Conservation (phyloP, 768 basidiomycete genomes). For the Podaxis sp. region DNA sequence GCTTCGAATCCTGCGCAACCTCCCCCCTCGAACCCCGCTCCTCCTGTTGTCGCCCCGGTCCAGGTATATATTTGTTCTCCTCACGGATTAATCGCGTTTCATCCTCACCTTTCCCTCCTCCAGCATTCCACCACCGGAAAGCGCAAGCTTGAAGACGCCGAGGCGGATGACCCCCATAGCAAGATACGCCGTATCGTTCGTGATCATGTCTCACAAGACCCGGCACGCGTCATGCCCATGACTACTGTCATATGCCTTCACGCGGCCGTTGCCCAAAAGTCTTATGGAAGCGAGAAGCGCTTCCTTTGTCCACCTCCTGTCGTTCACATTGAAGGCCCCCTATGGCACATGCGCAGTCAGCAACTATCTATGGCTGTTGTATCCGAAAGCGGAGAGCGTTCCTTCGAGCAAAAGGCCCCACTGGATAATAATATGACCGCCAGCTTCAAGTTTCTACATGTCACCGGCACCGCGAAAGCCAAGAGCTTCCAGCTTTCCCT, state of each 20-base stretch:
- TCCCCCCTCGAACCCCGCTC: slow-evolving; percentile 27
- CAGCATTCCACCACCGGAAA: slow-evolving; percentile 50
- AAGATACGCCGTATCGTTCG: slow-evolving; percentile 86
- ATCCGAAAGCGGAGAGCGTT: slow-evolving; percentile 78
- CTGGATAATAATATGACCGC: slow-evolving; percentile 83
- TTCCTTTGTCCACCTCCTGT: slow-evolving; percentile 93
- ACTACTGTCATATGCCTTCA: slow-evolving; percentile 89
- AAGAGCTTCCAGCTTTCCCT: slow-evolving; percentile 88
- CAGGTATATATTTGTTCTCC: slow-evolving; percentile 20
- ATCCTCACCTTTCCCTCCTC: slow-evolving; percentile 15
- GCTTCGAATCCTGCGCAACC: slow-evolving; percentile 26
- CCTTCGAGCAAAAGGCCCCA: slow-evolving; percentile 81
- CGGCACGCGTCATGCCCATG: slow-evolving; percentile 78
- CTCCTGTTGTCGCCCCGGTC: slow-evolving; percentile 21
- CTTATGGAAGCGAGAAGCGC: slow-evolving; percentile 93
- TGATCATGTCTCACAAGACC: slow-evolving; percentile 78
- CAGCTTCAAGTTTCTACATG: slow-evolving; percentile 90
- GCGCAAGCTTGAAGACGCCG: slow-evolving; percentile 72
- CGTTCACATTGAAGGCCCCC: slow-evolving; percentile 88
- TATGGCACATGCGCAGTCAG: slow-evolving; percentile 79
- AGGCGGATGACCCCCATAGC: slow-evolving; percentile 64
- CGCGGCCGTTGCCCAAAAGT: slow-evolving; percentile 94
- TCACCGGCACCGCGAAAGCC: slow-evolving; percentile 84
- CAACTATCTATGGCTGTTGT: slow-evolving; percentile 86
- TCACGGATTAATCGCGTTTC: slow-evolving; percentile 1